These are phyloP conservation scores for Pythium dissotocum DNA, from an alignment of 352 stramenopile genomes.

Conservation along the genomic window DNA sequence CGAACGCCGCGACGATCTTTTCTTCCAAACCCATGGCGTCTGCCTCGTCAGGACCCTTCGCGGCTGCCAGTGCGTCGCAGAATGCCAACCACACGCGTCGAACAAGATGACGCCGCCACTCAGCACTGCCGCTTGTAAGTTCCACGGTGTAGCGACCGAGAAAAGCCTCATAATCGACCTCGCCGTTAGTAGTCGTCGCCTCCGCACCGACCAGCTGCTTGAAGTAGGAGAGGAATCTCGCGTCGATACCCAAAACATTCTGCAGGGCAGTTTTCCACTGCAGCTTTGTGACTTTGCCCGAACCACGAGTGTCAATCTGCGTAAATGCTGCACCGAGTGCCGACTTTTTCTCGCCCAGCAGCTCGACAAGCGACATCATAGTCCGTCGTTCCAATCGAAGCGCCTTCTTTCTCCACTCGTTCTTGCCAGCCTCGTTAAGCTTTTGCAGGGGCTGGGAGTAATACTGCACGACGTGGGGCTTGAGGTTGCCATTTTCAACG, in stretches of 20 bases:
- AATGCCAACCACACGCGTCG: constrained; percentile 76
- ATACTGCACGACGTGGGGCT: constrained; percentile 92
- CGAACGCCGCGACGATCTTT: constrained; percentile 71
- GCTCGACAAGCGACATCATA: constrained; percentile 75
- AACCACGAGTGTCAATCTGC: constrained; percentile 35
- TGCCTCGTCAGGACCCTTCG: constrained; percentile 33
- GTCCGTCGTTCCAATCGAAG: constrained; percentile 66
- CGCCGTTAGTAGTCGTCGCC: constrained; percentile 32
- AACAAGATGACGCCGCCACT: constrained; percentile 68
- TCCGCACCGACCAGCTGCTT: constrained; percentile 51
- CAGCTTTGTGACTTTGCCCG: constrained; percentile 57
- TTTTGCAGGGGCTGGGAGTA: constrained; percentile 87
- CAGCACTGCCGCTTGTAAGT: constrained; percentile 52
- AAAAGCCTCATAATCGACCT: constrained; percentile 73
- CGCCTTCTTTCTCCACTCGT: constrained; percentile 83
- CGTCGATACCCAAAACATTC: constrained; percentile 58
- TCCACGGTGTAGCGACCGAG: constrained; percentile 76
- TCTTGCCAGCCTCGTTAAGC: constrained; percentile 55
- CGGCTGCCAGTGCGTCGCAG: constrained; percentile 49
- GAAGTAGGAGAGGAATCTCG: constrained; percentile 74
- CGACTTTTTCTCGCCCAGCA: constrained; percentile 82
- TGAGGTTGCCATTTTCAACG: constrained; percentile 72
- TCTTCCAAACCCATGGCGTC: constrained; percentile 56
- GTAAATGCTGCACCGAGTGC: constrained; percentile 51
- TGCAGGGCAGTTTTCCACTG: constrained; percentile 69